Evolutionary conservation across 441 rosid genomes (phyloP).

Genomic region (Hura crepitans): DNA sequence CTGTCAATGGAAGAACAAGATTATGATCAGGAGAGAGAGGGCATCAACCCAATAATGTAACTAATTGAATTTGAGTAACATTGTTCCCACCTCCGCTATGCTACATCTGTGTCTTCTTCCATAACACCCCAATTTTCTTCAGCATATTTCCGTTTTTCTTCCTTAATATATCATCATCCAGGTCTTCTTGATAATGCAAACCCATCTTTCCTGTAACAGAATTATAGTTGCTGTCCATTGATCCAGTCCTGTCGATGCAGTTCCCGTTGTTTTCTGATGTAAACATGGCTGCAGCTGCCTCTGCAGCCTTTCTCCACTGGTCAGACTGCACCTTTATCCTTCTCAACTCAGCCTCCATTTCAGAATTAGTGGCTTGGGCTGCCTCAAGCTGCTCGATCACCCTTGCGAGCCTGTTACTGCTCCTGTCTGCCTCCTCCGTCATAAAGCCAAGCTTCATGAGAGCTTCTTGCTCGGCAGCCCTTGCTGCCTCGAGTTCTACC

Average conservation of each 20-base stretch:
- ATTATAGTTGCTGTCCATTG: constrained; percentile 44
- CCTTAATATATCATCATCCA: constrained; percentile 74
- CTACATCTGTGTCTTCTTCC: constrained; percentile 75
- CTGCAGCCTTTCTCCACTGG: constrained; percentile 98
- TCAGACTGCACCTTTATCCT: constrained; percentile 87
- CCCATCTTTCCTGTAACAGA: constrained; percentile 39
- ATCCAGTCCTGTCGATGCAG: constrained; percentile 48
- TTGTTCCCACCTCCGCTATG: neutral
- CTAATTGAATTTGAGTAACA: neutral
- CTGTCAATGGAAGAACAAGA: constrained; percentile 3
- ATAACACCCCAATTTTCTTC: constrained; percentile 77
- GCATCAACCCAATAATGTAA: neutral
- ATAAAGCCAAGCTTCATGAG: constrained; percentile 50
- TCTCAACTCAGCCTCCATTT: constrained; percentile 77
- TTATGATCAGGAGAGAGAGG: neutral
- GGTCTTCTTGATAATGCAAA: constrained; percentile 53
- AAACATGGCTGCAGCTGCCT: constrained; percentile 84
- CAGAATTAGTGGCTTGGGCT: constrained; percentile 59
- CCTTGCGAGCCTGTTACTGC: constrained; percentile 47
- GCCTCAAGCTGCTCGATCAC: constrained; percentile 73
- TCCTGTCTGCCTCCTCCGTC: constrained; percentile 70
- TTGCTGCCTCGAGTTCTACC: constrained; percentile 37
- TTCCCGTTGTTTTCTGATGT: constrained; percentile 59
- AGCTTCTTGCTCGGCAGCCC: constrained; percentile 54
- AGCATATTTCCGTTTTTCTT: constrained; percentile 88